Percentiles rank a stretch among this genome's conserved stretches.
Conservation (phyloP, 305 asterid genomes). For the Solanum hybrid region DNA sequence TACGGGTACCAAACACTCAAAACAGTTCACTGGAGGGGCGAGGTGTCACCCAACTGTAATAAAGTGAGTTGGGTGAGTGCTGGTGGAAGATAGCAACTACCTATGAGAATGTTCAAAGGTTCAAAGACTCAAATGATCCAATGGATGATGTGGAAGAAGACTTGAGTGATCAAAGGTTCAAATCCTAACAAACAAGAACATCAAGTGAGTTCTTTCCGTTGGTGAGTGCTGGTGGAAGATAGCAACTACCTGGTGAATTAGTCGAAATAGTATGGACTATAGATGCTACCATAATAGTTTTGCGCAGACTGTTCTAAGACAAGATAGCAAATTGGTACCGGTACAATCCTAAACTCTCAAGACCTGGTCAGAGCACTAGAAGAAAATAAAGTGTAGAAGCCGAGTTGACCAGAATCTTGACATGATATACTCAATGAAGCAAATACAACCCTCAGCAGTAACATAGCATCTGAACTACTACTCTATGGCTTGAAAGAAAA, state of each 20-base stretch:
- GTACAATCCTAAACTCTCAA: not conserved
- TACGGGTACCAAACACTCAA: not conserved
- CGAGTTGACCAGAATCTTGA: not conserved
- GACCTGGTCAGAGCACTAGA: not conserved
- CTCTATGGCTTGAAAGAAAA: not conserved
- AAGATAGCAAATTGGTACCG: not conserved
- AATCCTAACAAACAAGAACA: not conserved
- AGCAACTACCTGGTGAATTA: not conserved
- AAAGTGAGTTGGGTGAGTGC: not conserved
- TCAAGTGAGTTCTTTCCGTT: not conserved
- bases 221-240: not conserved
- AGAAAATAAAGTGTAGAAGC: not conserved
- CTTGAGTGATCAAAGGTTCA: not conserved
- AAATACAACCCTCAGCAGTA: not conserved
- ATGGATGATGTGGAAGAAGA: not conserved
- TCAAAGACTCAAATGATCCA: not conserved
- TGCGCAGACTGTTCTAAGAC: not conserved
- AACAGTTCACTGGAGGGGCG: not conserved
- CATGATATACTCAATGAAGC: not conserved
- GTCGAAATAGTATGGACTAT: not conserved
- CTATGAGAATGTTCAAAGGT: not conserved
- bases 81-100: not conserved
- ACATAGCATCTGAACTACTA: not conserved
- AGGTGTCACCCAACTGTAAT: not conserved
- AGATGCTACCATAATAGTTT: not conserved